Conservation (phyloP, 805 yeast species). For the Wickerhamiella alocasiicola region DNA sequence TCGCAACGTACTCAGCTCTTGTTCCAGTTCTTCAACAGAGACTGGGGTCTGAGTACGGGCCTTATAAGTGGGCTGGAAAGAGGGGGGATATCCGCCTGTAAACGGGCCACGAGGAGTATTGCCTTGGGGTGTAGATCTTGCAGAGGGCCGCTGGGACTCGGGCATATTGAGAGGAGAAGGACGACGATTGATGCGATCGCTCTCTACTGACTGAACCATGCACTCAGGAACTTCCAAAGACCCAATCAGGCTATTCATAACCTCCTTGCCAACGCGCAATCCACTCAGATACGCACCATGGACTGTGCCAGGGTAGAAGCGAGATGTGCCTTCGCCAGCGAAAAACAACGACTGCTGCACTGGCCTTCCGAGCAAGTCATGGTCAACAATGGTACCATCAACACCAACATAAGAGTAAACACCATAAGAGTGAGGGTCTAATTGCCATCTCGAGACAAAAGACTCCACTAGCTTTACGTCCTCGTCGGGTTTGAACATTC, state of each 20-base stretch:
- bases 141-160: constrained; percentile 3
- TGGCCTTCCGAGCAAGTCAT: constrained; percentile 31
- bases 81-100: neutral
- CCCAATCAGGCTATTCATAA: constrained; percentile 30
- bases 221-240: constrained; percentile 30
- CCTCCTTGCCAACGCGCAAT: constrained; percentile 32
- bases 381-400: constrained; percentile 34
- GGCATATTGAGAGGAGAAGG: constrained; percentile 6
- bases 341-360: constrained; percentile 28
- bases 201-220: constrained; percentile 18
- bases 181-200: neutral
- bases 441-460: constrained; percentile 61
- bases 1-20: constrained; percentile 22
- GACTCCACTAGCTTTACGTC: constrained; percentile 26
- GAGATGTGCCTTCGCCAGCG: constrained; percentile 35
- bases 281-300: constrained; percentile 36
- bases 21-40: constrained; percentile 18
- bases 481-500: constrained; percentile 21
- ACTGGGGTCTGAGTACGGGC: constrained; percentile 9
- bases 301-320: constrained; percentile 32
- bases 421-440: constrained; percentile 67
- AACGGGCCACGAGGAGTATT: constrained; percentile 6
- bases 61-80: neutral
- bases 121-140: constrained; percentile 8
- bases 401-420: constrained; percentile 45